Evolutionary conservation across 805 yeast species (phyloP).

Genomic region (Ogataea saltuana): DNA sequence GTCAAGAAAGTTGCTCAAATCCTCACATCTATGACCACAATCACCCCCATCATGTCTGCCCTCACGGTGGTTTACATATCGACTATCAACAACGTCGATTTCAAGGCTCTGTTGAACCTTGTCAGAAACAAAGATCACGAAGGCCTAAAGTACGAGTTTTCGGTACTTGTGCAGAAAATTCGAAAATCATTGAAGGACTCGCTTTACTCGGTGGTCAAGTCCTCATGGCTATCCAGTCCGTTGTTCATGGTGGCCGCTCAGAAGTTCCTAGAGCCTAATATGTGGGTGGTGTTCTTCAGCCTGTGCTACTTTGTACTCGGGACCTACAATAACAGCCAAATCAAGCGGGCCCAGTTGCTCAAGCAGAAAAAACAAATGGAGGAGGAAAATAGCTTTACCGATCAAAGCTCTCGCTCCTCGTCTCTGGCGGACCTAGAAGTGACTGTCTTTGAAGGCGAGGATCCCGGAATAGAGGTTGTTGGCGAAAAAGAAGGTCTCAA

Average conservation of each 20-base stretch:
- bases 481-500: constrained; percentile 10
- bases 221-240: constrained; percentile 57
- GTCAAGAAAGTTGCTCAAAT: constrained; percentile 50
- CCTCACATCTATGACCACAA: constrained; percentile 49
- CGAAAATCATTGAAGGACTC: constrained; percentile 41
- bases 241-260: constrained; percentile 57
- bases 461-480: constrained; percentile 7
- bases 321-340: constrained; percentile 58
- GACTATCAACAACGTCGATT: constrained; percentile 41
- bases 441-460: constrained; percentile 18
- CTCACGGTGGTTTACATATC: constrained; percentile 55
- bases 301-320: constrained; percentile 60
- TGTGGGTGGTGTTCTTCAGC: constrained; percentile 66
- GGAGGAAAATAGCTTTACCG: constrained; percentile 3
- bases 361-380: constrained; percentile 9
- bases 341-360: constrained; percentile 37
- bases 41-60: constrained; percentile 54
- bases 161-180: constrained; percentile 21
- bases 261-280: constrained; percentile 52
- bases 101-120: constrained; percentile 8
- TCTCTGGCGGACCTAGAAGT: constrained; percentile 14
- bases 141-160: constrained; percentile 20
- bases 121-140: constrained; percentile 11
- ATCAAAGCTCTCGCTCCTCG: constrained; percentile 10
- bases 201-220: constrained; percentile 46